Conservation (phyloP, 2,329 filamentous ascomycete genomes). For the Endoconidiophora laricicola region DNA sequence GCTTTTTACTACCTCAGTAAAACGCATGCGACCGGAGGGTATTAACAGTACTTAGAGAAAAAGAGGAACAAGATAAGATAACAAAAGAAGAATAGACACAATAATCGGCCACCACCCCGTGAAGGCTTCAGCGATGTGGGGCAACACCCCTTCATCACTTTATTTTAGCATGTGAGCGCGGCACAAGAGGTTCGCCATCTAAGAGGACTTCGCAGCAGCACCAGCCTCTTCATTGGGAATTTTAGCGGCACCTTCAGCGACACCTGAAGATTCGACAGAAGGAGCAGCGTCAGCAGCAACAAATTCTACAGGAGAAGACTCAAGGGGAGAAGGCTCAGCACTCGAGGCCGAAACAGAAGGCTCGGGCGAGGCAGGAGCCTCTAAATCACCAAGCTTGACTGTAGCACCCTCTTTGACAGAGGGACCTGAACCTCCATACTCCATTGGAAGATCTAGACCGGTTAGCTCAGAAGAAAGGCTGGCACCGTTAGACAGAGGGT, state of each 20-base stretch:
- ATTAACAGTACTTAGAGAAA: constrained; percentile 6
- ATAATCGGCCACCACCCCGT: background rate
- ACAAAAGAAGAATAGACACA: background rate
- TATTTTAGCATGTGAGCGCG: background rate
- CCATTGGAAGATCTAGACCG: constrained; percentile 48
- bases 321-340: constrained; percentile 4
- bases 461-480: constrained; percentile 47
- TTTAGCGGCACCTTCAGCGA: background rate
- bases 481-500: constrained; percentile 57
- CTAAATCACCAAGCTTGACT: constrained; percentile 17
- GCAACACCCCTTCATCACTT: background rate
- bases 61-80: constrained; percentile 1
- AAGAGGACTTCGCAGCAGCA: constrained; percentile 13
- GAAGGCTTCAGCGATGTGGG: background rate
- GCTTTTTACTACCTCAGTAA: no score
- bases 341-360: background rate
- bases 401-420: constrained; percentile 24
- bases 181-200: constrained; percentile 12
- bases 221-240: constrained; percentile 8
- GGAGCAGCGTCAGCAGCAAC: constrained; percentile 10
- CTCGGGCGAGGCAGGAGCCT: constrained; percentile 9
- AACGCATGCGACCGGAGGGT: background rate
- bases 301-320: constrained; percentile 8
- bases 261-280: background rate
- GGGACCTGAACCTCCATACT: constrained; percentile 60